Evolutionary conservation across 2,329 filamentous ascomycete species (phyloP).

Genomic region (Atkinsonella texensis): DNA sequence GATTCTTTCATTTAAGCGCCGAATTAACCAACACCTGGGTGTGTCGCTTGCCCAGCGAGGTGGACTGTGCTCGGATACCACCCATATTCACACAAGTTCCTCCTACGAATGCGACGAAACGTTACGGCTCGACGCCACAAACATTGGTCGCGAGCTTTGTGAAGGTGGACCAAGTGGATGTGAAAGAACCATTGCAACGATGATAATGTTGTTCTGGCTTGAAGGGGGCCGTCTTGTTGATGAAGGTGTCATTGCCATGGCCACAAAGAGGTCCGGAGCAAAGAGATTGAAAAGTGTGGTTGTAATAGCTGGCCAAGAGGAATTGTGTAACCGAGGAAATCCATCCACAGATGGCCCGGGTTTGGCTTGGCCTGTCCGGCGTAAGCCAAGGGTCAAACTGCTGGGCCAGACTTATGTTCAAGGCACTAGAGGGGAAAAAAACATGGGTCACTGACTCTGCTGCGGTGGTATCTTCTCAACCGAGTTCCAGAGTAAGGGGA

Average conservation of each 20-base stretch:
- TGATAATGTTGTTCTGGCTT: constrained; percentile 24
- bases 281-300: constrained; percentile 8
- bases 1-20: neutral
- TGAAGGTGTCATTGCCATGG: neutral
- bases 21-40: neutral
- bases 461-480: constrained; percentile 1
- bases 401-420: neutral
- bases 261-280: neutral
- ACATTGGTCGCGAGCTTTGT: constrained; percentile 39
- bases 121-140: constrained; percentile 41
- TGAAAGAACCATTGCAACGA: constrained; percentile 45
- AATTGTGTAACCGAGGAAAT: neutral
- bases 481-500: constrained; percentile 4
- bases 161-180: constrained; percentile 48
- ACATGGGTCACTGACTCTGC: neutral
- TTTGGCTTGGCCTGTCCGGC: neutral
- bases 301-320: constrained; percentile 1
- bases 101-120: constrained; percentile 29
- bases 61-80: constrained; percentile 39
- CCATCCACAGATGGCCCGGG: neutral
- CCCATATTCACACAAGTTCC: constrained; percentile 43
- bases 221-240: constrained; percentile 16
- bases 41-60: constrained; percentile 5
- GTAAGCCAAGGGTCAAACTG: neutral
- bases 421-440: neutral